A percentile compares a stretch with the other conserved stretches of the same genome.
phyloP scores from a whole-genome alignment of 257 asterid genomes.

The Perilla frutescens region DNA sequence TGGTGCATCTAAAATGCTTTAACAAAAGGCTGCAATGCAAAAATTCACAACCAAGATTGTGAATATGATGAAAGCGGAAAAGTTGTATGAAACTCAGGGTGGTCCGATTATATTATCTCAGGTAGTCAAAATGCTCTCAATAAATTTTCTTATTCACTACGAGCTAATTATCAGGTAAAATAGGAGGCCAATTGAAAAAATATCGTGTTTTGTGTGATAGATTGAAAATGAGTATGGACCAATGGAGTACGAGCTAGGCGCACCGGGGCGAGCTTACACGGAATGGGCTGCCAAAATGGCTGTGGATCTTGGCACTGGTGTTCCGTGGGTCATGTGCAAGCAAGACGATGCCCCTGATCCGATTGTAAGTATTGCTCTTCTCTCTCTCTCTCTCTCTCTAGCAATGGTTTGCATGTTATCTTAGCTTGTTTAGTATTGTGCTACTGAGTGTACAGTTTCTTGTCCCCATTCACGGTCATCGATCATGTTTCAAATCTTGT shows the following conservation, averaged over 20 bases:
- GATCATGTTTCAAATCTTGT: conserved; percentile 34
- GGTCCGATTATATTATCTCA: conserved; percentile 97
- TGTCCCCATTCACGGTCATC: conserved; percentile 40
- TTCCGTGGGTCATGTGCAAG: conserved; percentile 99
- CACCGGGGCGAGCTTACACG: conserved; percentile 74
- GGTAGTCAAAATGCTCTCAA: conserved; percentile 48
- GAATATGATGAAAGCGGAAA: conserved; percentile 90
- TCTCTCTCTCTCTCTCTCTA: not conserved
- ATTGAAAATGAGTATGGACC: conserved; percentile 99
- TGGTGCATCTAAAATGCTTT: conserved; percentile 34
- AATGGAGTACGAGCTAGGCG: conserved; percentile 89
- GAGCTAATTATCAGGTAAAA: not conserved
- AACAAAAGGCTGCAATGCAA: conserved; percentile 85
- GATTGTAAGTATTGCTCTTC: conserved; percentile 54
- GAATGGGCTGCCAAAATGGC: conserved; percentile 99
- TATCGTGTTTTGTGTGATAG: conserved; percentile 40
- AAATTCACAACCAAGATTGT: conserved; percentile 95
- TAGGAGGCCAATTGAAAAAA: not conserved
- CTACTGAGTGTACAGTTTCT: conserved; percentile 33
- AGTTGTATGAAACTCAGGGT: conserved; percentile 87
- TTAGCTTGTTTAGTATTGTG: conserved; percentile 37
- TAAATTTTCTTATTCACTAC: conserved; percentile 6
- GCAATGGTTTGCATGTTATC: conserved; percentile 27
- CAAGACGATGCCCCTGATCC: conserved; percentile 99
- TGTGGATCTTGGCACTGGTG: conserved; percentile 86